Evolutionary conservation across 179 eudicot species (phyloP).

Genomic region (Corrigiola litoralis): DNA sequence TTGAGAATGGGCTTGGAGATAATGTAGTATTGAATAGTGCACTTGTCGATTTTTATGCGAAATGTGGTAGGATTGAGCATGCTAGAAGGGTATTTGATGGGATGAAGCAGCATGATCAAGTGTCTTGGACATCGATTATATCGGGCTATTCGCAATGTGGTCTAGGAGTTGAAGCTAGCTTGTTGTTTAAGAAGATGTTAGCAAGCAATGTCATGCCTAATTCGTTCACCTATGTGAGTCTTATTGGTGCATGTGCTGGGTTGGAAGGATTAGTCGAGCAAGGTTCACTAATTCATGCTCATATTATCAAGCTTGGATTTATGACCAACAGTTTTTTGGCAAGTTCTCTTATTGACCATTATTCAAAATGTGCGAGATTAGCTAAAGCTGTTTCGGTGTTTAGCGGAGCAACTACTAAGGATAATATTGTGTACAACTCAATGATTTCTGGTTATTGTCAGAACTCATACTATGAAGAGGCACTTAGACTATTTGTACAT

Average conservation of each 20-base stretch:
- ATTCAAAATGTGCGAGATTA: conserved; percentile 28
- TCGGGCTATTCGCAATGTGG: conserved; percentile 26
- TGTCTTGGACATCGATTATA: conserved; percentile 37
- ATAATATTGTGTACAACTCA: conserved; percentile 30
- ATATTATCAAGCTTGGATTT: conserved; percentile 30
- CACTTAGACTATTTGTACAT: conserved; percentile 17
- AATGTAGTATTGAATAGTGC: conserved; percentile 35
- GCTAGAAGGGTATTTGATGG: conserved; percentile 33
- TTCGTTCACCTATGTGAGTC: conserved; percentile 32
- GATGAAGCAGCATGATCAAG: conserved; percentile 33
- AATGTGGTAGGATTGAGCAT: conserved; percentile 25
- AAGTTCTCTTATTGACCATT: conserved; percentile 29
- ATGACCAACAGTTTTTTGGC: conserved; percentile 12
- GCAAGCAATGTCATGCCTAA: conserved; percentile 25
- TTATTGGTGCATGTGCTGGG: conserved; percentile 15
- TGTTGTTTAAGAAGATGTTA: conserved; percentile 32
- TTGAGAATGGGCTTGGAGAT: conserved; percentile 26
- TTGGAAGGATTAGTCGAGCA: conserved; percentile 9
- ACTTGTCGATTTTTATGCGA: conserved; percentile 37
- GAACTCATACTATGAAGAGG: conserved; percentile 23
- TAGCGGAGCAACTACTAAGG: conserved; percentile 11
- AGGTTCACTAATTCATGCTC: conserved; percentile 29
- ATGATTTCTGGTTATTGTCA: conserved; percentile 34
- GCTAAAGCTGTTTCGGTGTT: conserved; percentile 22
- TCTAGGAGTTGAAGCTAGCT: conserved; percentile 13